Conservation (phyloP, 31 red algal species). For the Odonthalia washingtoniensis region DNA sequence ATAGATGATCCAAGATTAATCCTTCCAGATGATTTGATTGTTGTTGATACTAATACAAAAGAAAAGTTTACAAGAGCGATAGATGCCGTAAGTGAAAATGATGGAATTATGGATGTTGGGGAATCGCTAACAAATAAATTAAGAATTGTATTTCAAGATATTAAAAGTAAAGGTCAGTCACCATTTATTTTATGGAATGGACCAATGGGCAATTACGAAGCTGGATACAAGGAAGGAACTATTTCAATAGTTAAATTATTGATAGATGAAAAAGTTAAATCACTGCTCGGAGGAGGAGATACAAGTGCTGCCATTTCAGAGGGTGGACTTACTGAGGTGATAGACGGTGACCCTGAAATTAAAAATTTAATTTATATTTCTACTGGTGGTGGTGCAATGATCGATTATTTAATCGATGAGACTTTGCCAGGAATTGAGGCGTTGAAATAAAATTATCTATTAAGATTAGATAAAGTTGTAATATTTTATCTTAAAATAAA, state of each 20-base stretch:
- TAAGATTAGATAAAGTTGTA: no score
- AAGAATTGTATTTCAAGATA: neutral
- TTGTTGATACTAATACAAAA: constrained; percentile 14
- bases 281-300: constrained; percentile 1
- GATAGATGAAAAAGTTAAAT: neutral
- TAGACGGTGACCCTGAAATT: neutral
- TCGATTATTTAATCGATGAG: neutral
- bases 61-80: constrained; percentile 10
- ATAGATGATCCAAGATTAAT: constrained; percentile 6
- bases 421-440: constrained; percentile 15
- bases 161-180: neutral
- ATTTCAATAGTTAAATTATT: constrained; percentile 11
- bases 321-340: neutral
- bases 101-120: neutral
- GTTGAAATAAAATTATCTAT: constrained; percentile 19
- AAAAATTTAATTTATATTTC: constrained; percentile 3
- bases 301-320: neutral
- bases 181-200: constrained; percentile 23
- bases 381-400: constrained; percentile 27
- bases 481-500: no score
- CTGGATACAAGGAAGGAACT: constrained; percentile 22
- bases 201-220: constrained; percentile 15
- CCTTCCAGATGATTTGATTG: constrained; percentile 12
- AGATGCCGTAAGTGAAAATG: constrained; percentile 2
- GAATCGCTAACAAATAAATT: neutral